Percentiles rank a stretch among this genome's conserved stretches.
phyloP scores from a whole-genome alignment of 768 basidiomycete genomes.

The Kwoniella dendrophila region DNA sequence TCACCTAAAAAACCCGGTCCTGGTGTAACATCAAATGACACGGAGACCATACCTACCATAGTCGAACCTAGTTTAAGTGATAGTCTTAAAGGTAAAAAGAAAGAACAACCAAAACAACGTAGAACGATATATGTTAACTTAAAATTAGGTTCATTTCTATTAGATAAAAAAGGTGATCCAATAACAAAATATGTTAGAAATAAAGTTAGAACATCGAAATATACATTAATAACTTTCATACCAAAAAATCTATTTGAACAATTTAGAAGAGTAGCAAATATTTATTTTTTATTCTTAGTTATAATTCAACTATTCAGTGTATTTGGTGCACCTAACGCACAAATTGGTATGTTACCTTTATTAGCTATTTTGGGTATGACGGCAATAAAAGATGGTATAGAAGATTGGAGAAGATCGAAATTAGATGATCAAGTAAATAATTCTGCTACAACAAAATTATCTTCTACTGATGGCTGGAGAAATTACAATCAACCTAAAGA shows the following conservation, averaged over 20 bases:
- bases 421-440: constrained; percentile 95
- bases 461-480: constrained; percentile 74
- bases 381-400: constrained; percentile 91
- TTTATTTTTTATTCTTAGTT: constrained; percentile 86
- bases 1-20: background rate
- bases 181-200: constrained; percentile 78
- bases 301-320: constrained; percentile 85
- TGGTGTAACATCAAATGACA: background rate
- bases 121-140: constrained; percentile 82
- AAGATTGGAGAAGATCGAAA: constrained; percentile 86
- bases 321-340: constrained; percentile 83
- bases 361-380: constrained; percentile 85
- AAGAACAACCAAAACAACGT: constrained; percentile 51
- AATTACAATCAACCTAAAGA: constrained; percentile 87
- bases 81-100: constrained; percentile 15
- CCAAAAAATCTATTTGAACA: constrained; percentile 95
- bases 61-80: background rate
- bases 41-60: background rate
- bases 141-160: constrained; percentile 66
- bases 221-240: constrained; percentile 84
- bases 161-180: constrained; percentile 75
- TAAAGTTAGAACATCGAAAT: constrained; percentile 93
- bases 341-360: constrained; percentile 80
- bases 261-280: constrained; percentile 87
- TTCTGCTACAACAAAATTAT: constrained; percentile 82